phyloP scores from a whole-genome alignment of 2,329 filamentous ascomycete genomes.

The Ascochyta koolunga region DNA sequence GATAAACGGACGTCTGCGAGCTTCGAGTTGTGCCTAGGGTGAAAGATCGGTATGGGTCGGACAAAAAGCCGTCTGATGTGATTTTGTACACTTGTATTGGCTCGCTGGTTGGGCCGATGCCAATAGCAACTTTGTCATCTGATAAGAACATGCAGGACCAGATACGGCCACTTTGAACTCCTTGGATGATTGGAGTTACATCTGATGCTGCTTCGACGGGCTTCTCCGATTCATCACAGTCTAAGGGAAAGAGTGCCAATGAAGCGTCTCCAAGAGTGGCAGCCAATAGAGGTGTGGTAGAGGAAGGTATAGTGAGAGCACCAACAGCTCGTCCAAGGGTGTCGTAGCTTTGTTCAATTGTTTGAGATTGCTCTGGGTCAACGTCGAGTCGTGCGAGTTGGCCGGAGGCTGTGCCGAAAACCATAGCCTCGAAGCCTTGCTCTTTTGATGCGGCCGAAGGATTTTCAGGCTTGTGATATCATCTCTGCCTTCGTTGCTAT shows the following conservation, averaged over 20 bases:
- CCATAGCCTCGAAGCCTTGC: constrained; percentile 52
- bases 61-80: constrained; percentile 51
- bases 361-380: constrained; percentile 18
- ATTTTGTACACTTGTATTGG: constrained; percentile 59
- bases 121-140: constrained; percentile 57
- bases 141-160: constrained; percentile 63
- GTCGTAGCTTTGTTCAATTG: constrained; percentile 40
- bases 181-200: constrained; percentile 22
- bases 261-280: constrained; percentile 56
- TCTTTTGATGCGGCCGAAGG: constrained; percentile 52
- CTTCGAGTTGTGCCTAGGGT: constrained; percentile 33
- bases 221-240: constrained; percentile 35
- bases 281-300: constrained; percentile 54
- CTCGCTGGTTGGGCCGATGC: constrained; percentile 52
- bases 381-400: constrained; percentile 50
- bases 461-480: constrained; percentile 65
- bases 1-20: constrained; percentile 50
- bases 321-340: constrained; percentile 55
- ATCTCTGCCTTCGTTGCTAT: constrained; percentile 59
- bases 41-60: constrained; percentile 50
- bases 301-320: constrained; percentile 55
- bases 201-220: constrained; percentile 22
- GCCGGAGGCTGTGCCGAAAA: constrained; percentile 64
- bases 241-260: constrained; percentile 54
- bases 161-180: constrained; percentile 32